Conservation (phyloP, 2,329 filamentous ascomycete species). For the Ilyonectria sp. region DNA sequence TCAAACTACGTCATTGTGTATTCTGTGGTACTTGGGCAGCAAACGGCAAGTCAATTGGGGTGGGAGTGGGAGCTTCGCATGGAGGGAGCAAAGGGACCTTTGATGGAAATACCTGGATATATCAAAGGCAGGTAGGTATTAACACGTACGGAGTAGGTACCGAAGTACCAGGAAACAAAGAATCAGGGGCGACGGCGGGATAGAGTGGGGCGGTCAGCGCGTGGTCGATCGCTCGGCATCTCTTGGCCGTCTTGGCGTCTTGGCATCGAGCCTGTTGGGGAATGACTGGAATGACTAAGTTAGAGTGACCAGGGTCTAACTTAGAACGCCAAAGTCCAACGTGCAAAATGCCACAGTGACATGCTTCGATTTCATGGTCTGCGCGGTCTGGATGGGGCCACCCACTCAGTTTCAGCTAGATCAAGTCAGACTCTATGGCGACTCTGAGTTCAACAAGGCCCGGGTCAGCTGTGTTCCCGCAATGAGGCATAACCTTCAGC, state of each 20-base stretch:
- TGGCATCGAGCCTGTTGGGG: constrained; percentile 6
- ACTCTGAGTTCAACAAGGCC: neutral
- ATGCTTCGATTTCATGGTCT: neutral
- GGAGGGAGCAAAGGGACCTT: neutral
- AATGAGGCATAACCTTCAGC: constrained; percentile 1
- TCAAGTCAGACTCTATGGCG: neutral
- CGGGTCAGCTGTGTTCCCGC: neutral
- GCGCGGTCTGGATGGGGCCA: neutral
- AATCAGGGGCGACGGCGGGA: constrained; percentile 6
- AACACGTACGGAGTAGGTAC: no score
- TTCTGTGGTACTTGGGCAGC: neutral
- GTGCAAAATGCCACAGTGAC: neutral
- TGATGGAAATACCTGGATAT: neutral
- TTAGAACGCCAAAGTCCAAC: neutral
- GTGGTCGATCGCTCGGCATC: constrained; percentile 44
- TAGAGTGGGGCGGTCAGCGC: neutral
- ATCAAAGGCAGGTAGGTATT: no score
- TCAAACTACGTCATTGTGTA: neutral
- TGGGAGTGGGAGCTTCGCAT: neutral
- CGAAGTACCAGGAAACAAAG: neutral
- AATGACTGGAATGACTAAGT: neutral
- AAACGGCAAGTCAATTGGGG: neutral
- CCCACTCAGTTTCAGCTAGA: neutral
- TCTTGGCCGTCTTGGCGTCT: constrained; percentile 44
- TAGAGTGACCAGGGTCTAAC: neutral